These are phyloP conservation scores for Crithidia expoeki DNA, from an alignment of 208 protist genomes.

Conservation along the genomic window DNA sequence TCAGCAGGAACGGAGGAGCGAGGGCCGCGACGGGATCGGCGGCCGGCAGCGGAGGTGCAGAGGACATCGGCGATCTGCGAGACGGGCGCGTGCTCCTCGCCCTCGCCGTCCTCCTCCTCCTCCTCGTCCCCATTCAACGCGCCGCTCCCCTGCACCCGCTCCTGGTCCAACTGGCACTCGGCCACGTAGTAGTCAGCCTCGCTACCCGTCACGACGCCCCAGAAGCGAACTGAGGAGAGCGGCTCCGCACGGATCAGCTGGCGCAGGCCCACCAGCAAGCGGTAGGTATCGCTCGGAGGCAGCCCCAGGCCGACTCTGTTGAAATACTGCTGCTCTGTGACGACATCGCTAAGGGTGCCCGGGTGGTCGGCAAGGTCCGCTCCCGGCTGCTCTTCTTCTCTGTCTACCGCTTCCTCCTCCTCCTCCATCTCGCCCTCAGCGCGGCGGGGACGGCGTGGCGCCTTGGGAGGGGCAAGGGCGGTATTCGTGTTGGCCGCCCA, in stretches of 20 bases:
- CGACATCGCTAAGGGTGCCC: constrained; percentile 78
- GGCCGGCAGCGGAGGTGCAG: constrained; percentile 37
- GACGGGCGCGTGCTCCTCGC: constrained; percentile 68
- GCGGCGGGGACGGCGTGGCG: constrained; percentile 51
- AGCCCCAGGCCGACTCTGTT: constrained; percentile 86
- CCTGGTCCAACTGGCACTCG: constrained; percentile 80
- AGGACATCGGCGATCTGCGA: constrained; percentile 80
- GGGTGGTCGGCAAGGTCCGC: constrained; percentile 60
- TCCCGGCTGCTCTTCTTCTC: constrained; percentile 32
- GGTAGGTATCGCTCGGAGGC: constrained; percentile 74
- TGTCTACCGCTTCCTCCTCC: constrained; percentile 29
- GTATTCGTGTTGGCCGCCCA: constrained; percentile 81
- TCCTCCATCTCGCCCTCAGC: constrained; percentile 81
- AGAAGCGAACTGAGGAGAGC: constrained; percentile 84
- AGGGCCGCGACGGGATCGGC: constrained; percentile 39
- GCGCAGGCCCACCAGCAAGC: constrained; percentile 88
- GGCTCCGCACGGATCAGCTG: constrained; percentile 81
- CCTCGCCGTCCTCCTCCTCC: constrained; percentile 60
- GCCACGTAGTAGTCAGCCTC: constrained; percentile 90
- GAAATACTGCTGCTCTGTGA: constrained; percentile 84
- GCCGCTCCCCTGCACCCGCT: constrained; percentile 46
- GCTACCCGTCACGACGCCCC: constrained; percentile 87
- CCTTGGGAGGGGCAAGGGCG: constrained; percentile 74
- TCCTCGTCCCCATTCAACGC: constrained; percentile 46
- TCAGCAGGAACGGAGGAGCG: constrained; percentile 51